Evolutionary conservation across 305 asterid species (phyloP).

Genomic region (Fraxinus paxiana): DNA sequence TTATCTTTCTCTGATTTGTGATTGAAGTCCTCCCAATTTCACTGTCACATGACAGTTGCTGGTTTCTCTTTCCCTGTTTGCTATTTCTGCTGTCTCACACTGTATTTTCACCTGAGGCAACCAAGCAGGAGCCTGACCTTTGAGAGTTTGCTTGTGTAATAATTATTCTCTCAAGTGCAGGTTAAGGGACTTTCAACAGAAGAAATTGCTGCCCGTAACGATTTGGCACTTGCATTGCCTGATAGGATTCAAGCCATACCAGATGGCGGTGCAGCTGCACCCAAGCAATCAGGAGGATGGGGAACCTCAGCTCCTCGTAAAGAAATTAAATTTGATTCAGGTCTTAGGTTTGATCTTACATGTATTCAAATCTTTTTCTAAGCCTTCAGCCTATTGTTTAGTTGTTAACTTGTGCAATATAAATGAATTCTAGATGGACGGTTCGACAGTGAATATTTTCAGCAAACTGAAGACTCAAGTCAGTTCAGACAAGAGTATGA

Average conservation of each 20-base stretch:
- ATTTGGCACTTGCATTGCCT: conserved; percentile 77
- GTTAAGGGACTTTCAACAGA: conserved; percentile 78
- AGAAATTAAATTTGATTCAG: conserved; percentile 85
- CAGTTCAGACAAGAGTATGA: conserved; percentile 82
- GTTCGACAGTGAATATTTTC: conserved; percentile 79
- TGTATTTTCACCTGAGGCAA: not conserved
- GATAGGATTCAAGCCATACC: conserved; percentile 83
- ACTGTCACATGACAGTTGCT: not conserved
- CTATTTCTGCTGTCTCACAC: conserved; percentile 1
- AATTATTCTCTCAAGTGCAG: conserved; percentile 31
- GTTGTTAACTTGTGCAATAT: conserved; percentile 21
- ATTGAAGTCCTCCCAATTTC: conserved; percentile 6
- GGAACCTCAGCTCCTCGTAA: conserved; percentile 75
- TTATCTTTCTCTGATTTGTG: not conserved
- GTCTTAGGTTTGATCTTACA: conserved; percentile 28
- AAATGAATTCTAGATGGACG: conserved; percentile 62
- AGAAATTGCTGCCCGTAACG: conserved; percentile 76
- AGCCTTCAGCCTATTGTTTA: conserved; percentile 15
- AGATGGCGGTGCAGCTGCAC: conserved; percentile 76
- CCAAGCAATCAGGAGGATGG: conserved; percentile 80
- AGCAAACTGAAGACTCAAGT: conserved; percentile 90
- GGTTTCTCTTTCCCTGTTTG: conserved; percentile 4
- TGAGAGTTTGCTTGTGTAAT: conserved; percentile 11
- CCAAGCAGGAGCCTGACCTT: not conserved
- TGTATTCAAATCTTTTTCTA: not conserved